Evolutionary conservation across 306 rosid species (phyloP).

Genomic region (Quercus bicolor): DNA sequence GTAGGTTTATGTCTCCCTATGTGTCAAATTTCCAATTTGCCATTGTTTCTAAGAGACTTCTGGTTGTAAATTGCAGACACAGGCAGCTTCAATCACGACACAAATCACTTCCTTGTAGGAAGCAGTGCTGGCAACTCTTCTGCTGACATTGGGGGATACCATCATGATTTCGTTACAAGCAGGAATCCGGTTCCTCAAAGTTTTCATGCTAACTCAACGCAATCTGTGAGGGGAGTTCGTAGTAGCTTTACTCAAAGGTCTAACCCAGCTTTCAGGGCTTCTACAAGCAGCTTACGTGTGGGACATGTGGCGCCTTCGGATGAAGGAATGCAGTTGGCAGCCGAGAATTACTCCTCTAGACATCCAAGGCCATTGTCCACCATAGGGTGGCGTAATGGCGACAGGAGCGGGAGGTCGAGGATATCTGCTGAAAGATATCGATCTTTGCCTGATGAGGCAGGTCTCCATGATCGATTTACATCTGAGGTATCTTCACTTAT

Average conservation of each 20-base stretch:
- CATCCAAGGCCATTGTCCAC: slow-evolving; percentile 51
- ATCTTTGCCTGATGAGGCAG: slow-evolving; percentile 18
- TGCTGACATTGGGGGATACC: slow-evolving; percentile 53
- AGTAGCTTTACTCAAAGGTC: slow-evolving; percentile 68
- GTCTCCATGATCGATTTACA: slow-evolving; percentile 34
- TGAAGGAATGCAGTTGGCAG: slow-evolving; percentile 54
- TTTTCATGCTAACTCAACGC: slow-evolving; percentile 44
- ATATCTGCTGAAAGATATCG: slow-evolving; percentile 41
- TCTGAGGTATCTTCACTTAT: slow-evolving; percentile 31
- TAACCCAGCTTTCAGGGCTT: slow-evolving; percentile 54
- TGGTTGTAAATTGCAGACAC: slow-evolving; percentile 43
- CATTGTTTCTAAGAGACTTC: slow-evolving; percentile 11
- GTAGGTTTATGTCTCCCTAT: background rate
- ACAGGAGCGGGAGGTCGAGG: slow-evolving; percentile 70
- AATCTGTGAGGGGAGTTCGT: slow-evolving; percentile 54
- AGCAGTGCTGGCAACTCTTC: slow-evolving; percentile 48
- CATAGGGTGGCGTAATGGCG: slow-evolving; percentile 56
- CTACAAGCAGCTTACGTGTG: slow-evolving; percentile 53
- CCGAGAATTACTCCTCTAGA: slow-evolving; percentile 59
- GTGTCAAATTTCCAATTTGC: background rate
- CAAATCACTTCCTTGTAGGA: slow-evolving; percentile 53
- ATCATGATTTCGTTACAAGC: slow-evolving; percentile 50
- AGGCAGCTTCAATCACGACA: slow-evolving; percentile 51
- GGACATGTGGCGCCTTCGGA: slow-evolving; percentile 57
- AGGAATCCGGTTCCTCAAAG: slow-evolving; percentile 52